Conservation (phyloP, 352 stramenopile genomes). For the Lagenidium giganteum region DNA sequence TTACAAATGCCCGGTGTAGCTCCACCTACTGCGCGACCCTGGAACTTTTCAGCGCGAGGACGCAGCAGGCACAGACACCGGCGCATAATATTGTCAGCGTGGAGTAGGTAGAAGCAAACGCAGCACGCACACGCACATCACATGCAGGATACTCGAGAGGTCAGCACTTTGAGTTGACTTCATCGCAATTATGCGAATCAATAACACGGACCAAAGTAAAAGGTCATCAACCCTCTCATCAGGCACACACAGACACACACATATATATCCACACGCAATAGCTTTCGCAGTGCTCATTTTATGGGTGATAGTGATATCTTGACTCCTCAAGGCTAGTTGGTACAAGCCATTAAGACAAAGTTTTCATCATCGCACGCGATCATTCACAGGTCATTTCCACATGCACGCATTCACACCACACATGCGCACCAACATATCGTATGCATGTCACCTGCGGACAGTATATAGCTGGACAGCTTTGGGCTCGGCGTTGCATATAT, state of each 20-base stretch:
- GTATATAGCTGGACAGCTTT: slow-evolving; percentile 16
- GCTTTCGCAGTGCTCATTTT: slow-evolving; percentile 77
- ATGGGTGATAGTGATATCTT: slow-evolving; percentile 93
- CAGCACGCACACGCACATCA: slow-evolving; percentile 15
- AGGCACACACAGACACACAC: slow-evolving; percentile 18
- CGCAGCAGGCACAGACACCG: slow-evolving; percentile 15
- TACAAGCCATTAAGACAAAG: slow-evolving; percentile 81
- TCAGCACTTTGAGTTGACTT: slow-evolving; percentile 88
- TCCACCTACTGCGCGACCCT: no score
- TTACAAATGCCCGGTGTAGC: slow-evolving; percentile 86
- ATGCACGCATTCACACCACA: slow-evolving; percentile 14
- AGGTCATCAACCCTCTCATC: slow-evolving; percentile 68
- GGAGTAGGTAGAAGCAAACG: slow-evolving; percentile 81
- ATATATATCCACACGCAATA: slow-evolving; percentile 9
- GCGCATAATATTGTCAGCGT: slow-evolving; percentile 84
- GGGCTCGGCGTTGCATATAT: slow-evolving; percentile 86
- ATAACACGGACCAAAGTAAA: slow-evolving; percentile 91
- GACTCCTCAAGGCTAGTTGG: slow-evolving; percentile 89
- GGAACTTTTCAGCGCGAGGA: slow-evolving; percentile 82
- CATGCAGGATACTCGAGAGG: slow-evolving; percentile 24
- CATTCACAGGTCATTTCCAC: slow-evolving; percentile 14
- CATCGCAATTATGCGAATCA: slow-evolving; percentile 90
- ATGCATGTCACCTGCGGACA: slow-evolving; percentile 18
- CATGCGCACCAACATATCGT: slow-evolving; percentile 15
- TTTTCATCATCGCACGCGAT: slow-evolving; percentile 82